These are phyloP conservation scores for Puccinia sorghi DNA, from an alignment of 1,284 basidiomycete genomes.

Conservation along the genomic window DNA sequence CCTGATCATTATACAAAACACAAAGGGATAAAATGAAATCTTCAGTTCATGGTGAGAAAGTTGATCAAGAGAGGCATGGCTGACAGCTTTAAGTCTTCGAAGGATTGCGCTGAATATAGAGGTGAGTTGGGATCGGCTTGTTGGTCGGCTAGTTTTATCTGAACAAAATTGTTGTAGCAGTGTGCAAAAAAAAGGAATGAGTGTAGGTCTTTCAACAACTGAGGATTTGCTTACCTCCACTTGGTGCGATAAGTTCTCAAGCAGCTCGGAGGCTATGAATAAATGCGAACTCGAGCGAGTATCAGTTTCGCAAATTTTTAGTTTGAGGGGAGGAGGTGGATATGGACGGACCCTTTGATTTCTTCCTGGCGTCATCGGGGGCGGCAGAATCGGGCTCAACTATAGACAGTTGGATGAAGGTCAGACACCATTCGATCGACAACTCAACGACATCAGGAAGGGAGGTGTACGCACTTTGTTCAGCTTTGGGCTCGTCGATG, in stretches of 20 bases:
- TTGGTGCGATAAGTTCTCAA: conserved; percentile 49
- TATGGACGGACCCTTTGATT: conserved; percentile 20
- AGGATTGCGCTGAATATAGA: conserved; percentile 87
- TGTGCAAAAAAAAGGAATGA: neutral
- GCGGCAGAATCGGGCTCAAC: neutral
- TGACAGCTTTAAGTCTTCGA: conserved; percentile 85
- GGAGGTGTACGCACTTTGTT: neutral
- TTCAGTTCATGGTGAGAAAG: neutral
- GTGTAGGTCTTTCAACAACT: neutral
- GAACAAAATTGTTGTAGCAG: neutral
- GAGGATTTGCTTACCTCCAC: conserved; percentile 34
- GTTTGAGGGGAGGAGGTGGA: neutral
- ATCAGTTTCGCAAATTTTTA: neutral
- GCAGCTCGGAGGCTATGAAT: conserved; percentile 40
- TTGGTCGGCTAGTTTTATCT: conserved; percentile 97
- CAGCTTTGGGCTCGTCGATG: neutral
- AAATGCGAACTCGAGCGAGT: neutral
- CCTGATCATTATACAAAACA: conserved; percentile 24
- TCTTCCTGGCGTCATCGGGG: neutral
- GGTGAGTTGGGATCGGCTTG: conserved; percentile 96
- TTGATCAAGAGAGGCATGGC: neutral
- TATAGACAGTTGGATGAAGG: neutral
- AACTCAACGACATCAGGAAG: neutral
- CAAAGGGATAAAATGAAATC: conserved; percentile 11
- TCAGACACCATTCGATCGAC: neutral